Evolutionary conservation across 495 filamentous ascomycete genomes (phyloP), one percentile per base, ranked within the genome.

Genomic region (Talaromyces stipitatus): DNA sequence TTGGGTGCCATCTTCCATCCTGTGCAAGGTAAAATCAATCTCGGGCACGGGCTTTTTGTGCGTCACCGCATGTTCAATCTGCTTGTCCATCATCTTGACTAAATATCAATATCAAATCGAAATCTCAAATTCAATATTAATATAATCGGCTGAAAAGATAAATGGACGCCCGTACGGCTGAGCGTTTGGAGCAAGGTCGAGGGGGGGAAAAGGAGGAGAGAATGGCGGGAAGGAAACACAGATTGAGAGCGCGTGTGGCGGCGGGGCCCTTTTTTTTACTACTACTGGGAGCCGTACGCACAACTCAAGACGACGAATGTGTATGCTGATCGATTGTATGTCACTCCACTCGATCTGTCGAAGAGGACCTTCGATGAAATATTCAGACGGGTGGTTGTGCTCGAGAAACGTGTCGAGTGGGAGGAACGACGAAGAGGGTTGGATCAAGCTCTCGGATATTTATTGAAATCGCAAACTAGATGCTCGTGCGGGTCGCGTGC

Each of bases 11-110:
- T 98, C 94, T 73, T 98, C 94, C 92, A 97, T 96, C 45, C 86
- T 91, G 71, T 98, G 94, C 63, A 98, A 82, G 50, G 91, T 91
- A 70, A 97, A 97, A 74, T 98, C 94, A 68, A 98, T 97, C 78
- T 98, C 94, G 29, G 94, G 94, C 47, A 91, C 82, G 48, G 92
- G 90, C 73, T 86, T 90, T 83, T 97, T 98, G 60, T 97, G 81
- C 65, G 81, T 83, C 68, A 98, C 86, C 53, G 92, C 94, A 65
- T 88, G 88, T 59, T 75, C 77, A 32, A 81, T 66, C 56, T 63
- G 66, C 43, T 64, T 66, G 66, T 77, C 72, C 75, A 78, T 78
- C 45, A 48, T 48, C 22, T 23, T 26, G 20, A 26, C 45, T 23
- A 5, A n/a, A 11, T 2, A n/a, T 48, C 22, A n/a, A 48, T 23